Evolutionary conservation across 2,329 filamentous ascomycete genomes (phyloP), one percentile per base, ranked within the genome.

Genomic region (Ceratocystis cacaofunesta): DNA sequence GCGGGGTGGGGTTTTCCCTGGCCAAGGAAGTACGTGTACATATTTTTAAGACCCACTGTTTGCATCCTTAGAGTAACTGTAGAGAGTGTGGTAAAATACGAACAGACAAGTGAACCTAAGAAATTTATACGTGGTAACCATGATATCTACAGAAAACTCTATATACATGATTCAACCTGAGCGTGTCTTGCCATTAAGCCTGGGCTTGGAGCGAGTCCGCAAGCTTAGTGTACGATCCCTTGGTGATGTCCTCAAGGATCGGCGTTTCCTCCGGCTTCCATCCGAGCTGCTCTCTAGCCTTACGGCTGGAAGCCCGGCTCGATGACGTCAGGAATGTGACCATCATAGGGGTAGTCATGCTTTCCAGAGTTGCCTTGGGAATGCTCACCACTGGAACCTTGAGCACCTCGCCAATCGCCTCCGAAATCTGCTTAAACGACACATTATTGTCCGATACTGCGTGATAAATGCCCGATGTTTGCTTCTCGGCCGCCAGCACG

Each of bases 261-360:
- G 72, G 71, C 44, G 70, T 66, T 60, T 70, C 73, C 48, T 69
- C 70, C 1, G 74, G 71, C 66, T 72, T 63, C 76, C 76, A 79
- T 4, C 73, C 76, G 63, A 79, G 68, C 70, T 74, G 71, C 55
- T 69, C 70, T 65, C 65, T 72, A 3, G 76, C 76, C 71, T 77
- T 78, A 22, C 65, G 70, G 57, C 70, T 72, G 1, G 73, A 73
- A 4, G 72, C 72, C 4, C 73, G 71, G 67, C 75, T 76, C 67
- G 74, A 71, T 2, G 68, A 61, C 1, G 67, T 70, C 48, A 78
- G 63, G 65, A 78, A 75, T 28, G 32, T 64, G 0, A 74, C 71
- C 10, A 77, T 63, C 46, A 75, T 75, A 2, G 55, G 30, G 1
- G 75, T 73, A 48, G 72, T 70, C 71, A 28, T 75, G 73, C 15